phyloP scores from a whole-genome alignment of 1,284 basidiomycete species.

The Ceratobasidium sp. region DNA sequence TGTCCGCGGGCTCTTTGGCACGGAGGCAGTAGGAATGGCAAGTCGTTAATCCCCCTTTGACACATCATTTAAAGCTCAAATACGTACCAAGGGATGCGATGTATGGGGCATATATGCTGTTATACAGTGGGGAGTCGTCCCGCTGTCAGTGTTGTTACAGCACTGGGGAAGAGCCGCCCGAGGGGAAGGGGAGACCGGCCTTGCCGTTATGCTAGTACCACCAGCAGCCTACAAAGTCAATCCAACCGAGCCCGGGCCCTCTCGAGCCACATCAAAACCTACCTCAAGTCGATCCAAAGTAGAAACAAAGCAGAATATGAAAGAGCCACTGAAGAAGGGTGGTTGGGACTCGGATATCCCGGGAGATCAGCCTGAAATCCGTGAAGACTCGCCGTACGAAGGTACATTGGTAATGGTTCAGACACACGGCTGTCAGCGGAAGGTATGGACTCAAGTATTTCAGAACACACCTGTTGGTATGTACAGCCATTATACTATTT shows the following conservation, averaged over 20 bases:
- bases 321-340: constrained; percentile 5
- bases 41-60: background rate
- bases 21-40: background rate
- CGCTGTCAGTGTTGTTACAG: background rate
- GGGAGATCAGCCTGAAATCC: background rate
- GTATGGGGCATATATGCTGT: background rate
- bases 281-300: background rate
- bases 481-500: background rate
- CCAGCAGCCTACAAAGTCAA: background rate
- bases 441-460: constrained; percentile 12
- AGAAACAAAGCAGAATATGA: background rate
- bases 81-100: background rate
- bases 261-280: background rate
- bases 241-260: background rate
- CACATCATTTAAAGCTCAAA: background rate
- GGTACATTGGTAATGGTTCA: background rate
- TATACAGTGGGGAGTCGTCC: background rate
- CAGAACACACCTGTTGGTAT: background rate
- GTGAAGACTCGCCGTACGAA: background rate
- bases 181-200: background rate
- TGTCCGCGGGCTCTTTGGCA: background rate
- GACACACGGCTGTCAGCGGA: background rate
- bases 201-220: background rate
- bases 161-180: background rate
- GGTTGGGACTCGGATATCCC: background rate